Evolutionary conservation across 176 grass and related monocot genomes (phyloP), one percentile per base, ranked within the genome.

Genomic region (Oropetium thomaeum): DNA sequence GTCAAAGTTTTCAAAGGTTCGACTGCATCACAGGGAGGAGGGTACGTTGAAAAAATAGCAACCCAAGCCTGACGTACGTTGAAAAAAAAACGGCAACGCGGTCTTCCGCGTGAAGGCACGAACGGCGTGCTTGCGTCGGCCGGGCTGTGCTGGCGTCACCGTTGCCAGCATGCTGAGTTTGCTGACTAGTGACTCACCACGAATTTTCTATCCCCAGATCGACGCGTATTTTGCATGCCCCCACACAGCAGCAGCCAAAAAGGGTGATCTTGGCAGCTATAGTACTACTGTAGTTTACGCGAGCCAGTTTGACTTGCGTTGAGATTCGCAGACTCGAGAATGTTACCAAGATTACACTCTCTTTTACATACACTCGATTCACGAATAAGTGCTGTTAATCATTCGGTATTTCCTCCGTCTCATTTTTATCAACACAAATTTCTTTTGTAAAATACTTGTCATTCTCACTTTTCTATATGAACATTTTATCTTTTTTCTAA

Each of bases 141-240:
- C 80, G 49, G 49, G 60, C 67, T 28, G 48, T 44, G 48, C 14
- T 8, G 17, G 69, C 54, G 49, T 75, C 80, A 82, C 17, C 59
- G 69, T 38, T 38, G 62, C 58, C 80, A 47, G 62, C 39, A 59
- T 47, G 71, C 80, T 75, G n/a, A n/a, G n/a, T n/a, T n/a, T n/a
- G n/a, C n/a, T n/a, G n/a, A n/a, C n/a, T n/a, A n/a, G n/a, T n/a
- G 71, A 48, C 51, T 75, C 62, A 29, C 51, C 51, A 67, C 39
- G 54, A 75, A 47, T 61, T 42, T 48, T 37, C n/a, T 27, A 34
- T 37, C 37, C 19, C 34, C 35, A 40, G 4, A 10, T 39, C 34
- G 60, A 69, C 42, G 35, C 49, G 64, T 51, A 13, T 49, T 31
- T 31, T n/a, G n/a, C n/a, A n/a, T n/a, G n/a, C n/a, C 17, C 12